Base-by-base conservation (phyloP, 441 rosid genomes). In the Breynia disticha region DNA sequence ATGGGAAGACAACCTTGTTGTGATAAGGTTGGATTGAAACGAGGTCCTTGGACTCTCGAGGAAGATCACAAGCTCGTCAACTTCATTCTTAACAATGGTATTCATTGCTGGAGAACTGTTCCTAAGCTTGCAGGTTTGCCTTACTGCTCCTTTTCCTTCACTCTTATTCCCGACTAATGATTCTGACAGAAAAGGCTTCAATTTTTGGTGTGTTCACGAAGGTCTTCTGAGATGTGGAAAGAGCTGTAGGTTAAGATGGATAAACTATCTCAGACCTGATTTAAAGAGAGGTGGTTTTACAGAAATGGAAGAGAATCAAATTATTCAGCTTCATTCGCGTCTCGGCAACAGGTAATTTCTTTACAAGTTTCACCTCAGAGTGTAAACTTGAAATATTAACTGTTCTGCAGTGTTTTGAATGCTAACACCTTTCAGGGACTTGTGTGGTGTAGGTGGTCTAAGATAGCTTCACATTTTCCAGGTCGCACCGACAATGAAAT, bases 1-100 rank as follows among this genome's bases (percentile, higher is more conserved):
- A 90, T 90, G 98, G 98, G 96, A 61, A 78, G 98, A 52, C 79
- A 79, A 64, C 98, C 98, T 60, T 90, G 98, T 21, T 90, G 98
- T 63, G 95, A 90, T 16, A 90, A 85, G 70, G 72, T 83, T 48
- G 98, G 98, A 54, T 54, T 90, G 58, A 87, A 85, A 75, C 71
- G 96, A 55, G 98, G 96, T 63, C 95, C 96, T 15, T 90, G 98
- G 98, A 85, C 95, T 1, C 71, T 83, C 21, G 96, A 90, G 63
- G 98, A 90, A 75, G 98, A 90, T 68, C 90, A 77, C 28, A 87
- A 80, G 73, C 98, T 90, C 39, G 70, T 76, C 66, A 81, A 60
- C 65, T 90, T 90, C 63, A 85, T 90, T 59, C 81, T 85, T 61
- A 76, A 70, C 56, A 87, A 87, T 65, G 98, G 98, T 46, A 90